Base-by-base conservation (phyloP, 495 filamentous ascomycete species). In the Neurospora tetraspora region DNA sequence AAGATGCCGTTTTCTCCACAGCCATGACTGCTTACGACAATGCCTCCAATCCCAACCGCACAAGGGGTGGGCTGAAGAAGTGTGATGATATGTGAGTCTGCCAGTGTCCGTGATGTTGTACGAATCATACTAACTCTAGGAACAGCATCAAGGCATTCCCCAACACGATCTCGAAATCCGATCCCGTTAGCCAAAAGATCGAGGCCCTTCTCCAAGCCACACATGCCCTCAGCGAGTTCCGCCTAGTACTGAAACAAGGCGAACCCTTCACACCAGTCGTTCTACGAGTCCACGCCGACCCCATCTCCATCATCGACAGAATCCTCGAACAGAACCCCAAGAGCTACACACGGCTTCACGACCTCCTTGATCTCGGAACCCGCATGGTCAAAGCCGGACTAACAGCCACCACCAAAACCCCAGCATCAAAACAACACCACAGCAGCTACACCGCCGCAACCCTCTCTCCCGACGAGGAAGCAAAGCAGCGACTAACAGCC, bases 211-310 rank as follows among this genome's bases (percentile, higher is more conserved):
- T 98, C n/a, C 84, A 86, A 53, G 94, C 96, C 20, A 97, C 96
- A 0, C 94, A 99, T 79, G 85, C 89, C 8, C 85, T 98, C 42
- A 95, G 94, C 40, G 91, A 92, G 74, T 98, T 97, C 82, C 92
- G 92, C 5, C 86, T 99, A 8, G 94, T 91, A 0, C 84, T 98
- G 9, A 94, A 96, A 76, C 94, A 96, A 78, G 94, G 94, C 45
- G 91, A 97, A 73, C 94, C 94, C 0, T 97, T 98, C 74, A 92
- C 92, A 39, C 96, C 96, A 2, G 93, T 97, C 70, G 92, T 91
- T 75, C 90, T 99, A 42, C 91, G 96, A 7, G 92, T 95, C 4
- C 93, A 95, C 76, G 78, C 87, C 5, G 95, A 99, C 78, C 96
- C 96, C 2, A 84, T 97, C 39, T 91, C 90, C 2, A 88, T 99